Conservation (phyloP, 2,329 filamentous ascomycete genomes). For the Epichloe glyceriae region DNA sequence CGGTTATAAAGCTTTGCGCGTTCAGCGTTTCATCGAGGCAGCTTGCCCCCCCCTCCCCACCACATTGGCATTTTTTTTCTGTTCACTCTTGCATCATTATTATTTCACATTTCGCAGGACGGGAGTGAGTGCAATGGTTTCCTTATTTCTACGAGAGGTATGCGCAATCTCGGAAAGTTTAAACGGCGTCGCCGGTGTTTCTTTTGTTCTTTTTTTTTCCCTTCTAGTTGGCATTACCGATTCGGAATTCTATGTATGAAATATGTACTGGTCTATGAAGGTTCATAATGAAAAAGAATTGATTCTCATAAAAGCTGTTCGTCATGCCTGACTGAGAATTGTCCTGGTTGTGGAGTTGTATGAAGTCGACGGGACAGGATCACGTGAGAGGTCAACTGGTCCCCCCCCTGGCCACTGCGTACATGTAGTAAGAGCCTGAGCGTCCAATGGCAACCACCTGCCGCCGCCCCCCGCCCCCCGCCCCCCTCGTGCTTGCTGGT, state of each 20-base stretch:
- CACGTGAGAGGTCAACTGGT: no score
- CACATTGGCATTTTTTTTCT: not conserved
- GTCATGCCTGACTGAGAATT: no score
- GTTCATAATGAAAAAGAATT: not conserved
- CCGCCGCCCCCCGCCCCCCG: no score
- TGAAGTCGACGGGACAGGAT: no score
- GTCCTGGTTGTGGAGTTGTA: no score
- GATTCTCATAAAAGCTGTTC: no score
- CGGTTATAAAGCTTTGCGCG: not conserved
- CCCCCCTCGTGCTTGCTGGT: not conserved
- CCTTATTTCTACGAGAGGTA: not conserved
- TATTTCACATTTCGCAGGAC: not conserved
- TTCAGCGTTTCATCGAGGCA: not conserved
- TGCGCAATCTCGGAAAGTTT: not conserved
- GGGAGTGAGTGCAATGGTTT: not conserved
- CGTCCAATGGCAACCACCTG: no score
- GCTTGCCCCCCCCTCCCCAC: not conserved
- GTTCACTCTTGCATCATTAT: not conserved
- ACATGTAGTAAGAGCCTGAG: no score
- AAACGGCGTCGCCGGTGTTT: constrained; percentile 3
- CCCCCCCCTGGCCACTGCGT: no score
- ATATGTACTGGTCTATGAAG: not conserved
- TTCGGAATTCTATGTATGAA: constrained; percentile 1
- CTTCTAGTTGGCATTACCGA: not conserved
- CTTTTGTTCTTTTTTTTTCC: not conserved